Conservation (phyloP, 208 protist species). For the Trypanosoma melophagium region DNA sequence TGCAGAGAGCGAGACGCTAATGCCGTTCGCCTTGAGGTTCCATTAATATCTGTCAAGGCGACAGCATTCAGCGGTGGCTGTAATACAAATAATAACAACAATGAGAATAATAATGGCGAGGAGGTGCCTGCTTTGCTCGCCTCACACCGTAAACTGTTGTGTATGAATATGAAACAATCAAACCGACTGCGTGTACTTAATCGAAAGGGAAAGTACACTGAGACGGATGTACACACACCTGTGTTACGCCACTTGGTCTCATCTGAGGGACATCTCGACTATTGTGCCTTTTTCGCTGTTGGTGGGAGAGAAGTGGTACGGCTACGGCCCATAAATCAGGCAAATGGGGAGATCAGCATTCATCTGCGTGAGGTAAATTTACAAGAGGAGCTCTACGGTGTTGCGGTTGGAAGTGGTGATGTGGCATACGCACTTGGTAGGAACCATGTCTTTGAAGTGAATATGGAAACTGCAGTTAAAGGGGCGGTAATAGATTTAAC, state of each 20-base stretch:
- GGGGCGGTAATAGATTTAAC: slow-evolving; percentile 43
- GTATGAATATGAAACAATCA: slow-evolving; percentile 82
- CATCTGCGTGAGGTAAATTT: slow-evolving; percentile 41
- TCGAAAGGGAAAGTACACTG: slow-evolving; percentile 64
- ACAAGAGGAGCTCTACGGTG: slow-evolving; percentile 60
- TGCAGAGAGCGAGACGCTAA: slow-evolving; percentile 56
- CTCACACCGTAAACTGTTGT: slow-evolving; percentile 68
- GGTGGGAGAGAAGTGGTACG: slow-evolving; percentile 62
- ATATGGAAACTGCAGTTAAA: slow-evolving; percentile 47
- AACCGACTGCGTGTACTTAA: slow-evolving; percentile 79
- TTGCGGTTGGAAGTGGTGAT: slow-evolving; percentile 56
- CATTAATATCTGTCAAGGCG: slow-evolving; percentile 69
- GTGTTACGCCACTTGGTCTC: slow-evolving; percentile 58
- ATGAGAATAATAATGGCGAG: background rate
- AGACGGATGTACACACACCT: slow-evolving; percentile 49
- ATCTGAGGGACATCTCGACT: slow-evolving; percentile 45
- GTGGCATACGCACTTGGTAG: slow-evolving; percentile 63
- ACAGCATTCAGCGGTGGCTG: slow-evolving; percentile 36
- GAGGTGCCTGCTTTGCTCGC: slow-evolving; percentile 52
- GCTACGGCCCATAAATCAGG: slow-evolving; percentile 57
- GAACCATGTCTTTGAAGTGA: slow-evolving; percentile 63
- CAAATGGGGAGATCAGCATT: slow-evolving; percentile 69
- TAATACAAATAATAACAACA: no score
- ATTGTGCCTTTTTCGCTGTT: slow-evolving; percentile 74
- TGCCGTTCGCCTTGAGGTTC: slow-evolving; percentile 59